Evolutionary conservation across 306 rosid genomes (phyloP), one percentile per base, ranked within the genome.

Genomic region (Dalbergia cultrata): DNA sequence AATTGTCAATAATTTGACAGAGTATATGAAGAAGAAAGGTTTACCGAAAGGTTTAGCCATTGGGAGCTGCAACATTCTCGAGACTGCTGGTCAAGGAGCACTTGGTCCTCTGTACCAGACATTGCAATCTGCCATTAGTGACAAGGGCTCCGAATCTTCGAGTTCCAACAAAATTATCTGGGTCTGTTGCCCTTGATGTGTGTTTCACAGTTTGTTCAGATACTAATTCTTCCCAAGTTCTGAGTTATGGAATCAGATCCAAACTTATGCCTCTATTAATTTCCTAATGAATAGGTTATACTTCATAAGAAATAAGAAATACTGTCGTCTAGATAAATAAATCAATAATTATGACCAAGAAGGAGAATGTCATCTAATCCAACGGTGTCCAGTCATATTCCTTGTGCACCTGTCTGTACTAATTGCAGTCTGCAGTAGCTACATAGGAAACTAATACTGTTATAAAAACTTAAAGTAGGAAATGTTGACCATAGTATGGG

Each of bases 61-160:
- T 83, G 97, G 97, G 82, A 88, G 90, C 81, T 88, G 97, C 85
- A 84, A 75, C 81, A 84, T 93, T 86, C 97, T 93, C 57, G 97
- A 91, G 58, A 91, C 97, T 70, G 97, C 97, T 3, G 97, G 97
- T 67, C 85, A 88, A 41, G 97, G 97, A 81, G 91, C 93, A 60
- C 83, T 91, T 71, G 81, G 49, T 56, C 7, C 81, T 34, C 82
- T 93, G 35, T 83, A 68, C 85, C 79, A 87, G 85, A 93, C 83
- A 8, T 81, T 93, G 89, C 88, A 86, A 83, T 85, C 92, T 34
- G 88, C 97, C 39, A 12, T 85, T 67, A 54, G 19, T 13, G 72
- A 83, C 77, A 83, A 84, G 74, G 84, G 75, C 53, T 33, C 91
- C 14, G 85, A 82, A 61, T 80, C 95, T 73, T 83, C 88, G 0